Evolutionary conservation across 371 early-diverging fungal genomes (phyloP), one percentile per base, ranked within the genome.

Genomic region (Lichtheimia hyalospora): DNA sequence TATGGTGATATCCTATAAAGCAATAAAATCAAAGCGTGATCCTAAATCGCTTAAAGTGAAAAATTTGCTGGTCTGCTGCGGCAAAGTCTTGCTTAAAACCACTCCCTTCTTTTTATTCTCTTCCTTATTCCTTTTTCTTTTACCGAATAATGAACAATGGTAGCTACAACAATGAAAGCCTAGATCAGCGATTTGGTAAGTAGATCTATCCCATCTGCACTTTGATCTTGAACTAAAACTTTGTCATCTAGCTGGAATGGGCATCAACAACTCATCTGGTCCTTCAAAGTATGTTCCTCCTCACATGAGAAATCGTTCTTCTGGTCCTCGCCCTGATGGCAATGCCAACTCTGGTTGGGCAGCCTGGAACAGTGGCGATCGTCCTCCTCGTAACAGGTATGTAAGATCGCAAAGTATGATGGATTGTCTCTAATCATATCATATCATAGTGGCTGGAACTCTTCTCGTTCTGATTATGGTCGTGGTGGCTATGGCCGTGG

Each of bases 171-270:
- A 58, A 69, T 67, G 77, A 71, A 60, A 77, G 82, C 81, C 81
- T 86, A 77, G 84, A 84, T 74, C 84, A 84, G 86, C 84, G 76
- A 57, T 73, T 86, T 70, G 86, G 86, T 86, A 83, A 64, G 59
- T 57, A n/a, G 49, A 51, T 43, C 40, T 51, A 25, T 23, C 2
- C 34, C 28, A 27, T 18, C 58, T 57, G 49, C 43, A 27, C 23
- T 25, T 51, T 5, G 50, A 39, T 46, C 54, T 48, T 43, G 41
- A 41, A 2, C 42, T 28, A 42, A 46, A 24, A 14, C 25, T 14
- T 6, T 10, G 41, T 64, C 23, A 18, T 57, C 50, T 78, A 89
- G 89, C 89, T 86, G 86, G 81, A 67, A 85, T 89, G 87, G 81
- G 85, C 73, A 70, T 88, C 66, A 76, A 83, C 61, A 73, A 81